Evolutionary conservation across 305 asterid genomes (phyloP).

Genomic region (Solanum chacoense): DNA sequence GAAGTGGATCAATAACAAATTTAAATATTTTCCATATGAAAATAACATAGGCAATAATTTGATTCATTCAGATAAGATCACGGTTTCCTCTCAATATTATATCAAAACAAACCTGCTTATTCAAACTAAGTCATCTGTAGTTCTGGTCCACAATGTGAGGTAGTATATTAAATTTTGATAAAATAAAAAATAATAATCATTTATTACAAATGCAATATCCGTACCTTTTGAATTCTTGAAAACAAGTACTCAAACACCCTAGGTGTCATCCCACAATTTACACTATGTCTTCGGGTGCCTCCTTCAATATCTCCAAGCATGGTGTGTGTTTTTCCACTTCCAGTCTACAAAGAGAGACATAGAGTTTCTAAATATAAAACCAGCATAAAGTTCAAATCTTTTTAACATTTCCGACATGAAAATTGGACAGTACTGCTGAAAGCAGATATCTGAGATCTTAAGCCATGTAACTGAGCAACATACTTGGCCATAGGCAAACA

Average conservation of each 20-base stretch:
- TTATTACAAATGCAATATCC: background rate
- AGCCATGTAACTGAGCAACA: constrained; percentile 12
- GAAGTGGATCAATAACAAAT: background rate
- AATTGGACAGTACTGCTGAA: background rate
- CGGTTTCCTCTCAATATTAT: background rate
- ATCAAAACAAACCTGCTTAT: background rate
- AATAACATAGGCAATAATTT: background rate
- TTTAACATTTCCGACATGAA: background rate
- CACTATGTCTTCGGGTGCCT: constrained; percentile 84
- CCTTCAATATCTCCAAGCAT: constrained; percentile 99
- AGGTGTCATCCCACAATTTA: constrained; percentile 93
- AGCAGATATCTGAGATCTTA: background rate
- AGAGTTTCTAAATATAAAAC: background rate
- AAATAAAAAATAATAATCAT: background rate
- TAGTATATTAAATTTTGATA: background rate
- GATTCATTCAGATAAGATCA: background rate
- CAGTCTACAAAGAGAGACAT: constrained; percentile 42
- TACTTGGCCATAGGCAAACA: constrained; percentile 99
- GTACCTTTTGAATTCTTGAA: constrained; percentile 90
- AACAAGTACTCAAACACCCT: constrained; percentile 88
- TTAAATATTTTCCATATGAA: background rate
- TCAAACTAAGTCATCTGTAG: background rate
- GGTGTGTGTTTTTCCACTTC: constrained; percentile 98
- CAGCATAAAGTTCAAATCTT: background rate
- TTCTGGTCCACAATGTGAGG: background rate